Base-by-base conservation (phyloP, 805 yeast species). In the Spathaspora sp. region DNA sequence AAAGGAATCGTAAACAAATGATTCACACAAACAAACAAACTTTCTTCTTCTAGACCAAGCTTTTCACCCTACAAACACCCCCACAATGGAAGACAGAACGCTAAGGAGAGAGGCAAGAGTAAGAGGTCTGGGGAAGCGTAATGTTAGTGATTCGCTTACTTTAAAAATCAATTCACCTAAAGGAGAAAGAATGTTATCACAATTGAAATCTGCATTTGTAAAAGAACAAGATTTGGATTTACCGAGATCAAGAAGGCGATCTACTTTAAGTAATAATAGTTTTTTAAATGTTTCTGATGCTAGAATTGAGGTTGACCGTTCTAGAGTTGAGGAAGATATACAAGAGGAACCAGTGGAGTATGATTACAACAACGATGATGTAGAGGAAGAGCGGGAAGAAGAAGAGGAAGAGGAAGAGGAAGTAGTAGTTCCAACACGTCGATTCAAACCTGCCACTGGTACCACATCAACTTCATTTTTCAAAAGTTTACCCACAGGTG, bases 71-170 rank as follows among this genome's bases (percentile, higher is more conserved):
- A 43, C 46, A 43, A 17, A 14, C n/a, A n/a, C n/a, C 28, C 38
- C 47, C 31, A 6, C 26, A n/a, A 32, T 17, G 35, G 39, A 40
- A 38, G 48, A 48, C 44, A 31, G 55, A 43, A 17, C 31, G 10
- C 28, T 49, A 10, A 39, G 52, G 51, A 53, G 62, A 26, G 69
- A 72, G 52, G 60, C 73, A 40, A 61, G 78, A 32, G 58, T 67
- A 26, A 61, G 77, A 46, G 78, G 78, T 20, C 66, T 76, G 19
- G 77, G 74, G 77, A 72, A 73, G 9, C 40, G 40, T n/a, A 35
- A 16, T 35, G 14, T 35, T 3, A 14, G 40, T 17, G 4, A 11
- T n/a, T 35, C 40, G 14, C 9, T 35, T 14, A 35, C 40, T 14
- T 35, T 35, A n/a, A 35, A 35, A 16, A 35, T 35, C 8, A 35